Base-by-base conservation (phyloP, 306 rosid genomes). In the Mimosa bimucronata region DNA sequence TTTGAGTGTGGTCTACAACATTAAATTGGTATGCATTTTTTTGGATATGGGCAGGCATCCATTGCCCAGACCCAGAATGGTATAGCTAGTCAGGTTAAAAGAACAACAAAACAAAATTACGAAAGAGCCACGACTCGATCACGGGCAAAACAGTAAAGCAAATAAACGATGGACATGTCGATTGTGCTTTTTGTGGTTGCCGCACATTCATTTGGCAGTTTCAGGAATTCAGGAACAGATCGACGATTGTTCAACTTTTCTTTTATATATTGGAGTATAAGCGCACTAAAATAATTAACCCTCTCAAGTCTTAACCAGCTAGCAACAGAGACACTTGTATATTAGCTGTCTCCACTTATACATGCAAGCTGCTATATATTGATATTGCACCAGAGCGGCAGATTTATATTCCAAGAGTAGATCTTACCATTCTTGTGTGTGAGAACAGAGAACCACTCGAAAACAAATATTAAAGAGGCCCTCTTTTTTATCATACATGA, bases 271-370 rank as follows among this genome's bases (percentile, higher is more conserved):
- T n/a, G n/a, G n/a, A 55, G 21, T 58, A 58, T 25, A 55, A 42
- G 66, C 73, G 15, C 65, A 66, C 44, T 66, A 16, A 48, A 13
- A 61, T 50, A 53, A 55, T 55, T 55, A 55, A n/a, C 62, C 62
- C 13, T 52, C 38, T 52, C 38, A n/a, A n/a, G n/a, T n/a, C n/a
- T n/a, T n/a, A n/a, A n/a, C n/a, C n/a, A 75, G 57, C 18, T 73
- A 76, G 64, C 74, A 74, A 87, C 81, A 34, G 38, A 77, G 85
- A 84, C 85, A 79, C 83, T 88, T 64, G 76, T 77, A 78, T 77
- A 78, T 83, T 82, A 66, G 83, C 83, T 78, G 84, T 86, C 79
- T 87, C 84, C 88, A 80, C 76, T 86, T 89, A n/a, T n/a, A 68
- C 85, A 84, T 73, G 86, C 80, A 86, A 85, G 72, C 86, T 82